Conservation (phyloP, 2,329 filamentous ascomycete species). For the Blumeria graminis region DNA sequence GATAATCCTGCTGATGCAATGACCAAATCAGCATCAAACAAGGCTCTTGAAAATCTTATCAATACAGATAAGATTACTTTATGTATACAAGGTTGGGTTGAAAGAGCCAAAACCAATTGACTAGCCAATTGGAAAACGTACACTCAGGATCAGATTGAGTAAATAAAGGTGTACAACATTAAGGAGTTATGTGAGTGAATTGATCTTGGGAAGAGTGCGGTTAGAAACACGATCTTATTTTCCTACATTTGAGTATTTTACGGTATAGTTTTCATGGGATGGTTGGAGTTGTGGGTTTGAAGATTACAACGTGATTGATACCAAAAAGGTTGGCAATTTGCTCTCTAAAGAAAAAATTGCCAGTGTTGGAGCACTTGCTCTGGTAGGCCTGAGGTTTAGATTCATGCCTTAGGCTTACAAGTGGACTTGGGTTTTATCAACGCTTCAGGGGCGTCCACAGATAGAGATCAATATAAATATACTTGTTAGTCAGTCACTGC, state of each 20-base stretch:
- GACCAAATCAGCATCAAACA: background rate
- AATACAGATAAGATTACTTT: background rate
- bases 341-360: background rate
- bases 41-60: background rate
- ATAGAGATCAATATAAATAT: too few relatives aligned
- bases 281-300: background rate
- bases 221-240: background rate
- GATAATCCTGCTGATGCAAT: background rate
- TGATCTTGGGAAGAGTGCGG: background rate
- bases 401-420: constrained; percentile 1
- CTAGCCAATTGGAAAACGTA: background rate
- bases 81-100: background rate
- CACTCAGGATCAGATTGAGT: background rate
- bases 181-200: background rate
- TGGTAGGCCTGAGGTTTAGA: background rate
- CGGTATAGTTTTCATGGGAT: background rate
- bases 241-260: background rate
- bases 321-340: background rate
- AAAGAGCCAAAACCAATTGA: background rate
- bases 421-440: too few relatives aligned
- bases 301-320: background rate
- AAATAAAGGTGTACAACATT: background rate
- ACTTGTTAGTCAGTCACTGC: too few relatives aligned
- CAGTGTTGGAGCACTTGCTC: background rate
- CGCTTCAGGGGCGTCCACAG: too few relatives aligned